Conservation (phyloP, 306 rosid species). For the Acacia acuminata region DNA sequence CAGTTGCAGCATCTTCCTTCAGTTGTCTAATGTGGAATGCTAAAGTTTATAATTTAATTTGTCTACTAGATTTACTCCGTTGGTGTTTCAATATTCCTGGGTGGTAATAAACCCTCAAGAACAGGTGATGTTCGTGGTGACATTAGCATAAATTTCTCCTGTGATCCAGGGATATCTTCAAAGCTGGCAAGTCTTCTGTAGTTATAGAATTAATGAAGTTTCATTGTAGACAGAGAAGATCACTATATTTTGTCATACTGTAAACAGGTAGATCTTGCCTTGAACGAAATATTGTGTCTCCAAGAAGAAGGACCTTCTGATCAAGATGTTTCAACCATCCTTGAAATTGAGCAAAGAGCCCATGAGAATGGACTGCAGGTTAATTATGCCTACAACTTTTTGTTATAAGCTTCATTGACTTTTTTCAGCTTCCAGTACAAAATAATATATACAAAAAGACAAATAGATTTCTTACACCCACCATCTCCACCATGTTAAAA, state of each 20-base stretch:
- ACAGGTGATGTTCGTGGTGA: constrained; percentile 86
- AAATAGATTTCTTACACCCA: constrained; percentile 8
- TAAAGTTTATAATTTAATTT: constrained; percentile 37
- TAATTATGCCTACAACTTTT: constrained; percentile 29
- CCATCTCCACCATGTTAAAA: neutral
- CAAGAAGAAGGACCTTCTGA: constrained; percentile 93
- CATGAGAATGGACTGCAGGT: constrained; percentile 99
- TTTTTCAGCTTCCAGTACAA: constrained; percentile 16
- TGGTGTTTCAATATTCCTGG: constrained; percentile 88
- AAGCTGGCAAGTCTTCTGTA: constrained; percentile 69
- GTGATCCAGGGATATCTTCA: constrained; percentile 91
- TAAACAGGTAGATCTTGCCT: constrained; percentile 81
- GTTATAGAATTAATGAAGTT: constrained; percentile 23
- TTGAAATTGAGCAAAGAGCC: constrained; percentile 96
- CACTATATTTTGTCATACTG: constrained; percentile 35
- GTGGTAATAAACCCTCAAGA: constrained; percentile 93
- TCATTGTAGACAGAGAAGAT: constrained; percentile 14
- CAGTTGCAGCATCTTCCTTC: constrained; percentile 4
- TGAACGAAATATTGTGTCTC: constrained; percentile 84
- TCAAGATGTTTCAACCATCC: constrained; percentile 79
- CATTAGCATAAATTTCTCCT: constrained; percentile 83
- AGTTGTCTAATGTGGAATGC: constrained; percentile 24
- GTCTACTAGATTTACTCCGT: constrained; percentile 79
- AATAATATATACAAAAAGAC: neutral
- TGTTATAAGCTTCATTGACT: constrained; percentile 24